Evolutionary conservation across 2,329 filamentous ascomycete genomes (phyloP).

Genomic region (Penicillium glabrum): DNA sequence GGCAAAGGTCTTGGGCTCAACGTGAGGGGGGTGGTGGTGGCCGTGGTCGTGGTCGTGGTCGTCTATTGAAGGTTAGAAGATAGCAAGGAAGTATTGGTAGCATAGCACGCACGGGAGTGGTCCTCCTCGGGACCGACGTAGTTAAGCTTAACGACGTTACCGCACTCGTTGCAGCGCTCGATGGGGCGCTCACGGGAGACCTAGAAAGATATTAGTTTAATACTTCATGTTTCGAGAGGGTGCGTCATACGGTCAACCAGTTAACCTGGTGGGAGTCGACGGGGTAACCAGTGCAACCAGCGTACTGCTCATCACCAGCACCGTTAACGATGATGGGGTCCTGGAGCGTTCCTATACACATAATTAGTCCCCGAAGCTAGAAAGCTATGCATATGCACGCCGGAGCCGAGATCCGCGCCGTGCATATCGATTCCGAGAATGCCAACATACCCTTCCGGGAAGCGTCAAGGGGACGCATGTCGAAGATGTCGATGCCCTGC

Average conservation of each 20-base stretch:
- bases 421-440: background rate
- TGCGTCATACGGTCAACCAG: constrained; percentile 77
- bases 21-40: constrained; percentile 53
- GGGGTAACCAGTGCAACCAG: constrained; percentile 91
- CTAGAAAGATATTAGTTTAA: constrained; percentile 43
- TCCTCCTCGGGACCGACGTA: constrained; percentile 84
- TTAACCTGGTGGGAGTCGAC: constrained; percentile 86
- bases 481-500: constrained; percentile 96
- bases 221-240: constrained; percentile 14
- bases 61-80: constrained; percentile 26
- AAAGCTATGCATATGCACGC: background rate
- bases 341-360: constrained; percentile 70
- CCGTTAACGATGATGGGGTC: constrained; percentile 89
- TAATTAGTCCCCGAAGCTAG: constrained; percentile 2
- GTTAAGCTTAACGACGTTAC: constrained; percentile 96
- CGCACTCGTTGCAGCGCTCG: constrained; percentile 96
- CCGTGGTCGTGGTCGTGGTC: constrained; percentile 41
- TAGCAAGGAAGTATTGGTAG: background rate
- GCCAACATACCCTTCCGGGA: constrained; percentile 71
- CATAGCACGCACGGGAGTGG: constrained; percentile 52
- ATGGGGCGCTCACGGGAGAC: constrained; percentile 85
- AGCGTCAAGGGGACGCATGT: constrained; percentile 94
- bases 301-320: constrained; percentile 93
- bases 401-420: background rate
- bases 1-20: constrained; percentile 94